These are phyloP conservation scores for Atkinsonella texensis DNA, from an alignment of 2,329 filamentous ascomycete genomes.

Conservation along the genomic window DNA sequence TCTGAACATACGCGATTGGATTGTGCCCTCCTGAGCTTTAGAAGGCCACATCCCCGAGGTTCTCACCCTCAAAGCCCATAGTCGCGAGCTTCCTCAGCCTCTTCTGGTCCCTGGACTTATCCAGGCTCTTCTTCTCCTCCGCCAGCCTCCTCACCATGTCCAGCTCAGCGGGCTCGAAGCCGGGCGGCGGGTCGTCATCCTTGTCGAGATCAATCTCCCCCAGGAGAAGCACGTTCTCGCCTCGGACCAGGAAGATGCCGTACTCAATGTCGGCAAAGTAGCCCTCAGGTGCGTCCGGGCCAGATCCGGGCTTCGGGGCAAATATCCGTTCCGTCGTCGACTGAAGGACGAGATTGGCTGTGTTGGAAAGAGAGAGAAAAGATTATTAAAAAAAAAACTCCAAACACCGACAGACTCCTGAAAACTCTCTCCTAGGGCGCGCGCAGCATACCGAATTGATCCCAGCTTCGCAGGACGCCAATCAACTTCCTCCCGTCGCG, in stretches of 20 bases:
- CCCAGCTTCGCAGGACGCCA: slow-evolving; percentile 88
- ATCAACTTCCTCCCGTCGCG: slow-evolving; percentile 91
- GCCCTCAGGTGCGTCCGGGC: slow-evolving; percentile 23
- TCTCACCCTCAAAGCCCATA: slow-evolving; percentile 82
- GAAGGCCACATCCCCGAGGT: slow-evolving; percentile 60
- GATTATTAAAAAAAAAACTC: no score
- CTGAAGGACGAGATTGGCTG: slow-evolving; percentile 90
- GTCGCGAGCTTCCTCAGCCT: slow-evolving; percentile 58
- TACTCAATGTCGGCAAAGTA: slow-evolving; percentile 76
- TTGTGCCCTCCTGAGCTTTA: slow-evolving; percentile 17
- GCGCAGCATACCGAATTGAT: slow-evolving; percentile 67
- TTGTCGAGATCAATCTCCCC: slow-evolving; percentile 96
- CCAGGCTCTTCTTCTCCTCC: slow-evolving; percentile 55
- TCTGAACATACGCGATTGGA: no score
- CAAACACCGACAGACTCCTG: no score
- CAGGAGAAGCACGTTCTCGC: slow-evolving; percentile 91
- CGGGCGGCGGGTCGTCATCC: slow-evolving; percentile 75
- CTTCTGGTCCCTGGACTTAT: slow-evolving; percentile 63
- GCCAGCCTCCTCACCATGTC: slow-evolving; percentile 61
- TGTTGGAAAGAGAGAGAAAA: no score
- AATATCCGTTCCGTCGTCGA: slow-evolving; percentile 86
- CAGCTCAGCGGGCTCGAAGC: slow-evolving; percentile 53
- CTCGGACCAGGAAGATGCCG: slow-evolving; percentile 83
- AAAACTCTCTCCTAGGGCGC: no score
- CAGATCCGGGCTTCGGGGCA: slow-evolving; percentile 34